A percentile compares a stretch with the other conserved stretches of the same genome.
These are phyloP conservation scores for Telfairia occidentalis DNA, from an alignment of 331 rosid genomes.

Conservation along the genomic window DNA sequence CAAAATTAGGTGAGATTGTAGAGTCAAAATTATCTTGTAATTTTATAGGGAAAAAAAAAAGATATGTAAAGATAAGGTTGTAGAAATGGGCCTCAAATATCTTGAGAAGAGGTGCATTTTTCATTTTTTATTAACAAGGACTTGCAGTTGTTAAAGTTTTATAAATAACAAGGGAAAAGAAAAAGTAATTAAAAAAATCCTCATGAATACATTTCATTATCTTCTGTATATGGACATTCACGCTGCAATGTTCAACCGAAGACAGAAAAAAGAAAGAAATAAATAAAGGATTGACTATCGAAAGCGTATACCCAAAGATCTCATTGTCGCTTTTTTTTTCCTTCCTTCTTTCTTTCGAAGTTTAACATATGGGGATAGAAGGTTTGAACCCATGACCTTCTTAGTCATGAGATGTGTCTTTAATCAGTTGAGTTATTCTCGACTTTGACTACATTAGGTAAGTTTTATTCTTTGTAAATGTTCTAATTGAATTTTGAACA, in stretches of 20 bases:
- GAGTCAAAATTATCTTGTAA: not conserved
- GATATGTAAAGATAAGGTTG: not conserved
- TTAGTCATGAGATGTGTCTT: too few relatives aligned
- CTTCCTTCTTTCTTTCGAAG: not conserved
- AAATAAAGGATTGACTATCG: not conserved
- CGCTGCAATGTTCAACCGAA: not conserved
- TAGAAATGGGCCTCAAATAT: not conserved
- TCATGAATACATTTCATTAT: not conserved
- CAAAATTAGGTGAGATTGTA: not conserved
- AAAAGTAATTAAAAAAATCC: not conserved
- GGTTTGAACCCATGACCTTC: too few relatives aligned
- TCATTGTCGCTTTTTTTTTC: not conserved
- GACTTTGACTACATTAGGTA: too few relatives aligned
- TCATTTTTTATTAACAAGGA: not conserved
- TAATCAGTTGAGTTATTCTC: too few relatives aligned
- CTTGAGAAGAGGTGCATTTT: not conserved
- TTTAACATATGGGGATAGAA: too few relatives aligned
- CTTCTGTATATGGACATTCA: not conserved
- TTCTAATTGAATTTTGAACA: too few relatives aligned
- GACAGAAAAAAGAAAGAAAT: too few relatives aligned
- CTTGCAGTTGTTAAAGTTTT: not conserved
- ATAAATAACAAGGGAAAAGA: not conserved
- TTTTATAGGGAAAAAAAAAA: not conserved
- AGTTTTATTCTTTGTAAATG: too few relatives aligned
- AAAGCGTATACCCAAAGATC: conserved; percentile 9